Evolutionary conservation across 208 protist genomes (phyloP), one percentile per base, ranked within the genome.

Genomic region (Acanthamoeba triangularis): DNA sequence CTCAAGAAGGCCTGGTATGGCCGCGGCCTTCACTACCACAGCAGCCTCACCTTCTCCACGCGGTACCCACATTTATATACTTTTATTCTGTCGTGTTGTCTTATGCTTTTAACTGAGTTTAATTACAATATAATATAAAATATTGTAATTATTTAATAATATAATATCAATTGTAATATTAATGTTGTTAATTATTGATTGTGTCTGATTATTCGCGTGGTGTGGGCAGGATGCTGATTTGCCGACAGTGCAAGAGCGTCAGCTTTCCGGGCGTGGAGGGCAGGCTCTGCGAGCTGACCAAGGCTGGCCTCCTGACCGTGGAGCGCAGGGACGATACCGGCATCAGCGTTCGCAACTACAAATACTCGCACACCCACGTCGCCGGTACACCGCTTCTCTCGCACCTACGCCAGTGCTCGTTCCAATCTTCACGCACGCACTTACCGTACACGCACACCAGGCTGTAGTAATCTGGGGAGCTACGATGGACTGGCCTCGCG

Each of bases 1-100:
- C 72, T 80, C 35, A 80, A 80, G 37, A 2, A n/a, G 72, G 72
- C 72, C 72, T 80, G 72, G 72, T 33, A 49, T 35, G 72, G 72
- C n/a, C 33, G 72, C 41, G 72, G 72, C 3, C 72, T 80, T 5
- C 72, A 80, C 41, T 80, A 52, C 41, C 72, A 80, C 41, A 80
- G 30, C 41, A 80, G 35, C 72, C n/a, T 47, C 20, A 11, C 35
- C 7, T 80, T 80, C 72, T 11, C 18, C 4, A 80, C 72, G 2
- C 33, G 41, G 72, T 76, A 37, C 28, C 56, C 16, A 23, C 56
- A 4, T 16, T 16, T 16, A 4, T 23, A 61, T 25, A 61, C 16
- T 23, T 13, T 61, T 16, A 2, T 4, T 16, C 18, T 23, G 18
- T 61, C 16, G 56, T n/a, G n/a, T n/a, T n/a, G n/a, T n/a, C n/a